Evolutionary conservation across 768 basidiomycete species (phyloP), one percentile per base, ranked within the genome.

Genomic region (Trametopsis cervina): DNA sequence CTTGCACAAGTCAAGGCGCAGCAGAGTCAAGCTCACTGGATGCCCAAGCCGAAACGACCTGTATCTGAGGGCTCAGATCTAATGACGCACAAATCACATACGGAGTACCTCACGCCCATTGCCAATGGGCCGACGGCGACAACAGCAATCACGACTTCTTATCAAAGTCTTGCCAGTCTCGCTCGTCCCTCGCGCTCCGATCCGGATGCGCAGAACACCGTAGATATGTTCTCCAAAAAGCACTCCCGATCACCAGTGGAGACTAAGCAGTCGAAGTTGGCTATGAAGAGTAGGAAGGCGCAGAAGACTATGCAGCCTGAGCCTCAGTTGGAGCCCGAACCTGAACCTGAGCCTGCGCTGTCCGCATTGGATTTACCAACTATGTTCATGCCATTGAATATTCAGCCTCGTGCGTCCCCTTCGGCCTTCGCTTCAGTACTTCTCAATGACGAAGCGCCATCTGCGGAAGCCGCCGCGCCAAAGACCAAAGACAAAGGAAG

Each of bases 61-160:
- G 37, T 55, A 9, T 50, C 54, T 7, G 46, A 51, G 23, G 54
- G 66, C 17, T 54, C 60, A 2, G 55, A 56, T 3, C 45, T 64
- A 2, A 57, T 65, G 6, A 63, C 77, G 46, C 74, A 72, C n/a
- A 66, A 63, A 40, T 54, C 74, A 40, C 77, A 65, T 42, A 89
- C 87, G 4, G 80, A 88, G 59, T 85, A 82, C 59, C 65, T 88
- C 10, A 83, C 77, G 13, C 87, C 88, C 1, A 86, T 84, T 39
- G 84, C 83, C n/a, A 89, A 89, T 58, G 85, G 87, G 0, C 67
- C 83, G 2, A 81, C 85, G n/a, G 87, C 80, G 11, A 89, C 87
- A 0, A 88, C 86, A 13, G 87, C 87, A 1, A 89, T 89, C 58
- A 89, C 87, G 0, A 89, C 87, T 2, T 81, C 83, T 0, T 88